phyloP scores from a whole-genome alignment of 768 basidiomycete species.

The Galerina sulciceps region DNA sequence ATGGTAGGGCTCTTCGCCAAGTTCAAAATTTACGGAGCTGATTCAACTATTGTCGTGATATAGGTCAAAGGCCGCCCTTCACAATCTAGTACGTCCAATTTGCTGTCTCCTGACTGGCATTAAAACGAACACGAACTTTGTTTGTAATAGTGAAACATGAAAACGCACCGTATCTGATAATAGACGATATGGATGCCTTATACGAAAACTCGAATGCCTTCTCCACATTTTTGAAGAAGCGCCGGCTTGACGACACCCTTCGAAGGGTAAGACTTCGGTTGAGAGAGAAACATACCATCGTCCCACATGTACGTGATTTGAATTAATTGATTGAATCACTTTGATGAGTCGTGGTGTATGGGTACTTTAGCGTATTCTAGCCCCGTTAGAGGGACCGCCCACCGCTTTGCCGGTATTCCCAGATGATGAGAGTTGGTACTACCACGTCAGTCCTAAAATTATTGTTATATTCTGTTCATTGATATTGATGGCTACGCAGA shows the following conservation, averaged over 20 bases:
- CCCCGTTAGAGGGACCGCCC: conserved; percentile 26
- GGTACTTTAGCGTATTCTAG: conserved; percentile 33
- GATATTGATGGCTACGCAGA: neutral
- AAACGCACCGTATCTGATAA: conserved; percentile 5
- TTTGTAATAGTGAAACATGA: neutral
- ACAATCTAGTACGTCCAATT: neutral
- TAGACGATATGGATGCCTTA: conserved; percentile 16
- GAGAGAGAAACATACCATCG: conserved; percentile 32
- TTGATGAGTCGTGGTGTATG: neutral
- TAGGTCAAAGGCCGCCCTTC: neutral
- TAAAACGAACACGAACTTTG: neutral
- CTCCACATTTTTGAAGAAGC: conserved; percentile 32
- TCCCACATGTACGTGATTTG: conserved; percentile 40
- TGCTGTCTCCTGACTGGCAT: neutral
- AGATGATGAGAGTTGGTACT: conserved; percentile 24
- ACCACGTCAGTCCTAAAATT: conserved; percentile 16
- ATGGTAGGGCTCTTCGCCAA: conserved; percentile 1
- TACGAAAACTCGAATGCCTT: conserved; percentile 45
- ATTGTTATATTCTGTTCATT: neutral
- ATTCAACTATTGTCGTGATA: too few species aligned
- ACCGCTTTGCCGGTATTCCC: conserved; percentile 35
- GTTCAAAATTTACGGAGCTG: too few species aligned
- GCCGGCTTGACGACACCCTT: conserved; percentile 25
- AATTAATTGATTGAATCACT: neutral
- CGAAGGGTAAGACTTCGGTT: conserved; percentile 26